Evolutionary conservation across 1,284 basidiomycete genomes (phyloP), one percentile per base, ranked within the genome.

Genomic region (Fomitopsis schrenkii): DNA sequence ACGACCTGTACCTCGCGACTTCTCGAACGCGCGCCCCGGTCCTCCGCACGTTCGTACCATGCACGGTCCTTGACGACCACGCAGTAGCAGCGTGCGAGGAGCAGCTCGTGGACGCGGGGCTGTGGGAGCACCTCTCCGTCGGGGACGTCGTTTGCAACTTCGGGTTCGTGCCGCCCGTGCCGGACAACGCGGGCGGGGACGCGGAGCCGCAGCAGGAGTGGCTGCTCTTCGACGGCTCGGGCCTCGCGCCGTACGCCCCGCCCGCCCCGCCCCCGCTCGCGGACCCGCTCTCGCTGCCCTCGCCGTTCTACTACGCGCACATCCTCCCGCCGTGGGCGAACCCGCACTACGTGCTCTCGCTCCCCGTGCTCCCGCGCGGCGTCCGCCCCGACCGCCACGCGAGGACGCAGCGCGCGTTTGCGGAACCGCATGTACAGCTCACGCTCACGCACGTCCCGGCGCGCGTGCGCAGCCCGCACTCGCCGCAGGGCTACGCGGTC

Each of bases 81-180:
- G 77, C 80, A 17, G 75, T 90, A 45, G 69, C 77, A 3, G 75
- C 76, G 6, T 90, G 88, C 70, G 86, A 90, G 69, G 78, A 82
- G 50, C 87, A 91, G 70, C 79, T 93, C 6, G 73, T 82, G 19
- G 77, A 79, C 1, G 79, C 81, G 2, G 87, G 83, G 0, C 77
- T 93, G 5, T 92, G 90, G 90, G 75, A 80, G 10, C 82, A 89
- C 65, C 79, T 93, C 38, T 88, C 86, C 2, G 80, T 80, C 0
- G 90, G 91, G 2, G 90, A 93, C 68, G 73, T 91, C 44, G 80
- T 93, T 26, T 91, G 87, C 72, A 93, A 93, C 70, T 78, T 93
- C 56, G 90, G 90, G 7, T 91, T 85, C 67, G 79, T 93, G 0
- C 78, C 80, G 0, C 70, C 71, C 12, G 68, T 67, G 19, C 64